phyloP scores from a whole-genome alignment of 1,284 basidiomycete species.

The Puccinia horiana region DNA sequence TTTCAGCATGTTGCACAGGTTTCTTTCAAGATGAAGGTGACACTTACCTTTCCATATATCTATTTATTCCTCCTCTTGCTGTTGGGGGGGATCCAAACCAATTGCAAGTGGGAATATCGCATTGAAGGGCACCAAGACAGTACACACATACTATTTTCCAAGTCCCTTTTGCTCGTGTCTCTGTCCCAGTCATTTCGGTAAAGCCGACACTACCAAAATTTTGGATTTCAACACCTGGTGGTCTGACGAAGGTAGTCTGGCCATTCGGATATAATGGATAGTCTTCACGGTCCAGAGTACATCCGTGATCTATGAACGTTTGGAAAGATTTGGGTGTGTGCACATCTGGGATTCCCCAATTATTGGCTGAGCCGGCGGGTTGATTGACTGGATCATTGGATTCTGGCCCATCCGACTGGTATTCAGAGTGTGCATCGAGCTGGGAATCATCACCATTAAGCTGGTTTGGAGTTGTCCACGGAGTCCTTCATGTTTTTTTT shows the following conservation, averaged over 20 bases:
- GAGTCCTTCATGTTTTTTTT: no score
- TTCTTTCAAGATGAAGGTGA: neutral
- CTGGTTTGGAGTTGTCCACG: no score
- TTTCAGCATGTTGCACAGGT: neutral
- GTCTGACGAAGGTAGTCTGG: neutral
- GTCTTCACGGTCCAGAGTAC: neutral
- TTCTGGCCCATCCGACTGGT: no score
- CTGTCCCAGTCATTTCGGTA: neutral
- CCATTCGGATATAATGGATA: constrained; percentile 15
- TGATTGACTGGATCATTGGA: no score
- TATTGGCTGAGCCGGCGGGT: no score
- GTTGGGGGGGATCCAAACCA: neutral
- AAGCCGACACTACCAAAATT: constrained; percentile 6
- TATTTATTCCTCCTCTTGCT: neutral
- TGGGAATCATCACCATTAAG: no score
- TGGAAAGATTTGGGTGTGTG: no score
- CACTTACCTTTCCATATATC: neutral
- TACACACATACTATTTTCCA: neutral
- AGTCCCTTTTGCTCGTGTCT: neutral
- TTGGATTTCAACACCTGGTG: neutral
- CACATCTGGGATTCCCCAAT: no score
- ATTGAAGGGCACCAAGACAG: constrained; percentile 1
- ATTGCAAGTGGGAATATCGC: neutral
- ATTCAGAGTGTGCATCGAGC: no score
- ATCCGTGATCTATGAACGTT: constrained; percentile 4